A percentile compares a stretch with the other conserved stretches of the same genome.
phyloP scores from a whole-genome alignment of 2,329 filamentous ascomycete species.

The Shiraia bambusicola region DNA sequence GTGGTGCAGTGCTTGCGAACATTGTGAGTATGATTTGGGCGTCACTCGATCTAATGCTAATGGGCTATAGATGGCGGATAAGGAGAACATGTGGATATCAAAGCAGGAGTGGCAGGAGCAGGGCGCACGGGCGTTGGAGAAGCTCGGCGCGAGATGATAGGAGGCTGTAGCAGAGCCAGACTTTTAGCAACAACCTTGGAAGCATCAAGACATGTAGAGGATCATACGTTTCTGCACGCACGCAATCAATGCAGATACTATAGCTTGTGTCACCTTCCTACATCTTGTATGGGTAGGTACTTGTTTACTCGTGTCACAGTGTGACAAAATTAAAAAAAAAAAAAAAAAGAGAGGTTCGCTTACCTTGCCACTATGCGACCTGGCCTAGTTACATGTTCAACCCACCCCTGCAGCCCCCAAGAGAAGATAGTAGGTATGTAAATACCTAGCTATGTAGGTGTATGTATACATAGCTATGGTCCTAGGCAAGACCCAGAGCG shows the following conservation, averaged over 20 bases:
- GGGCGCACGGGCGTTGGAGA: constrained; percentile 79
- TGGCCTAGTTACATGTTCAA: neutral
- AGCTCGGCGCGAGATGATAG: constrained; percentile 78
- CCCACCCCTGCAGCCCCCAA: neutral
- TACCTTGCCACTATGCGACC: neutral
- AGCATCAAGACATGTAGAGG: constrained; percentile 8
- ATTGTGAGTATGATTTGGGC: constrained; percentile 58
- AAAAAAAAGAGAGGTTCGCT: neutral
- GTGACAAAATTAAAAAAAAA: too few species aligned
- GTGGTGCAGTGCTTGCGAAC: constrained; percentile 93
- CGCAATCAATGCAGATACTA: constrained; percentile 4
- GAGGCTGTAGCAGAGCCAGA: too few species aligned
- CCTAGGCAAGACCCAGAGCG: too few species aligned
- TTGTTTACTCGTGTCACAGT: constrained; percentile 1
- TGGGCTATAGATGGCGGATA: constrained; percentile 78
- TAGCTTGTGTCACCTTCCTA: constrained; percentile 4
- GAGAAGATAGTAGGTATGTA: neutral
- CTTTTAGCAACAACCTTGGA: constrained; percentile 9
- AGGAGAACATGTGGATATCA: constrained; percentile 98
- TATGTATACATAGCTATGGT: too few species aligned
- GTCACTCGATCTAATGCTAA: constrained; percentile 11
- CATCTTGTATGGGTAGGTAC: too few species aligned
- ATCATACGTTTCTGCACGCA: constrained; percentile 8
- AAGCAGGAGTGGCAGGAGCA: constrained; percentile 98
- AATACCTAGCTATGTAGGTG: too few species aligned